Evolutionary conservation across 495 filamentous ascomycete genomes (phyloP), one percentile per base, ranked within the genome.

Genomic region (Penicillium egyptiacum): DNA sequence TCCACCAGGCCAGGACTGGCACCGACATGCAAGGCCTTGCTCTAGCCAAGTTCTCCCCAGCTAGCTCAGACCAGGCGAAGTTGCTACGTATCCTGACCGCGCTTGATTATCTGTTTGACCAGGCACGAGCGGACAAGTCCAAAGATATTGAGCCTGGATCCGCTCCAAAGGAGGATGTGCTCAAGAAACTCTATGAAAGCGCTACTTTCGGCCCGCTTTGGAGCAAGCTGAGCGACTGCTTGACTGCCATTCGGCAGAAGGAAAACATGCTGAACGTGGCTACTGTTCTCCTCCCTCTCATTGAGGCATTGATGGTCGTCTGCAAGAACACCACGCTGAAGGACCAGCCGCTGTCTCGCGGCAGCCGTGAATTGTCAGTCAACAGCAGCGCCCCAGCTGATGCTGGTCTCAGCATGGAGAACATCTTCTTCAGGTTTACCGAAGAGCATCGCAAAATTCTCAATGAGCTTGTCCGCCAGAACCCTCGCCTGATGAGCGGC

Each of bases 401-500:
- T 66, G 51, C 65, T 56, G 66, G 69, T 43, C 81, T 88, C 44
- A 85, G 83, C 51, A 90, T 96, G 78, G 90, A 96, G 58, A 88
- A 80, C 47, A 75, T 99, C 40, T 99, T 99, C 85, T 99, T 98
- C 83, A 91, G 85, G 40, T 99, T 99, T 65, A 99, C 94, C 0
- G 93, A 97, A 68, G 93, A 98, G 56, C 94, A 99, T 72, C 89
- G 94, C 60, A 96, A 96, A 67, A 97, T 99, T 55, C 82, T 99
- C 52, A 99, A 99, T 67, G 95, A 98, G 65, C 87, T 99, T 56
- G 95, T 99, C 57, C 88, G 94, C 35, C 89, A 95, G 60, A 98
- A 94, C 59, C 94, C 94, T 30, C 92, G 96, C 64, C 83, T 99
- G 59, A 99, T 99, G 94, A 96, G 92, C 59, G 94, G 92, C 41